Conservation (phyloP, 495 filamentous ascomycete genomes). For the Haplographium delicatum region DNA sequence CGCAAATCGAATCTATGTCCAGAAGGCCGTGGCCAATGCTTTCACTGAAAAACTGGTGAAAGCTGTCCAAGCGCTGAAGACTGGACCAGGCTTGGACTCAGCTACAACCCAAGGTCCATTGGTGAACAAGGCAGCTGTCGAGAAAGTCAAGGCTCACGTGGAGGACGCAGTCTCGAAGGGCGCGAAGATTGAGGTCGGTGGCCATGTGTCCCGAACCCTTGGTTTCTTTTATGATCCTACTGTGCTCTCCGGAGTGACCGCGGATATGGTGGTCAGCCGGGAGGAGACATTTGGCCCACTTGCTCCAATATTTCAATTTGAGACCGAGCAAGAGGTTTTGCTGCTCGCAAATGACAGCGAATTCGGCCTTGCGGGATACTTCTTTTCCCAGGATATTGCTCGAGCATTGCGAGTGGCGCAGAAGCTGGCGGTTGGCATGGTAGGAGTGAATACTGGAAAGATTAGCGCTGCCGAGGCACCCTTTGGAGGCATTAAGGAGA, state of each 20-base stretch:
- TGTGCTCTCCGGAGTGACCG: slow-evolving; percentile 65
- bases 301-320: slow-evolving; percentile 70
- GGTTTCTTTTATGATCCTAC: slow-evolving; percentile 75
- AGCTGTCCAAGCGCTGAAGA: slow-evolving; percentile 65
- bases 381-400: slow-evolving; percentile 65
- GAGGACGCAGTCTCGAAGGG: slow-evolving; percentile 63
- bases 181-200: slow-evolving; percentile 34
- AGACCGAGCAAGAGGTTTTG: slow-evolving; percentile 75
- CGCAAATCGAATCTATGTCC: slow-evolving; percentile 79
- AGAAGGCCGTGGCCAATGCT: slow-evolving; percentile 65
- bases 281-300: slow-evolving; percentile 87
- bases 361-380: slow-evolving; percentile 78
- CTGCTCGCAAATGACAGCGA: slow-evolving; percentile 65
- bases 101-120: slow-evolving; percentile 71
- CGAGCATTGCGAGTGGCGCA: slow-evolving; percentile 71
- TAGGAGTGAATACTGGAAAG: slow-evolving; percentile 66
- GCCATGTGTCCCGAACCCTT: slow-evolving; percentile 28
- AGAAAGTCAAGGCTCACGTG: slow-evolving; percentile 70
- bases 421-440: slow-evolving; percentile 77
- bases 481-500: slow-evolving; percentile 89
- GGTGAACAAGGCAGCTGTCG: slow-evolving; percentile 64
- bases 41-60: slow-evolving; percentile 63
- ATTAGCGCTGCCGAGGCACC: slow-evolving; percentile 60
- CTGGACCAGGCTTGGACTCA: slow-evolving; percentile 67
- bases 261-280: slow-evolving; percentile 66